A percentile compares a stretch with the other conserved stretches of the same genome.
These are phyloP conservation scores for Cardamine chenopodiifolia DNA, from an alignment of 345 rosid species.

Conservation along the genomic window DNA sequence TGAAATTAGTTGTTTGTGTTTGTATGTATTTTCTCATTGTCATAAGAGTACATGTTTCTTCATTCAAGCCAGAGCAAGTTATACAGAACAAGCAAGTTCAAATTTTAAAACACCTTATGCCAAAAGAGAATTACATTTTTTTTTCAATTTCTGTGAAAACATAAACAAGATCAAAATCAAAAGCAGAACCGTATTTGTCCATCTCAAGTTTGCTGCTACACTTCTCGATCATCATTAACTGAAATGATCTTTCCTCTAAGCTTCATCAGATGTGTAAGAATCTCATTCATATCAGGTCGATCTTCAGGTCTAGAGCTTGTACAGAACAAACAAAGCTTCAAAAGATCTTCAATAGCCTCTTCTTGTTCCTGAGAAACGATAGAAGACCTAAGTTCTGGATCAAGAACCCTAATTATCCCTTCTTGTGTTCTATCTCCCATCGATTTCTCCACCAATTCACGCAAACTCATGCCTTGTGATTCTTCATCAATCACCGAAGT, in stretches of 20 bases:
- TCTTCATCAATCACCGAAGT: slow-evolving; percentile 58
- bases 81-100: too few species aligned
- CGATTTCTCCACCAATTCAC: slow-evolving; percentile 58
- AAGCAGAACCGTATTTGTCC: background rate
- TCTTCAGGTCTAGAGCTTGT: slow-evolving; percentile 66
- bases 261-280: slow-evolving; percentile 55
- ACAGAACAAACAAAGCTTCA: slow-evolving; percentile 64
- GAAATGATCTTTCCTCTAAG: slow-evolving; percentile 36
- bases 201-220: background rate
- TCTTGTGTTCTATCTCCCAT: slow-evolving; percentile 43
- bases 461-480: slow-evolving; percentile 54
- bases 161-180: background rate
- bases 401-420: slow-evolving; percentile 38
- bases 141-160: background rate
- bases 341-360: slow-evolving; percentile 27
- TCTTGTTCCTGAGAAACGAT: slow-evolving; percentile 1
- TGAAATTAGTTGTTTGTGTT: background rate
- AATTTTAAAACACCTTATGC: too few species aligned
- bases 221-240: background rate
- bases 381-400: background rate
- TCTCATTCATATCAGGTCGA: slow-evolving; percentile 64
- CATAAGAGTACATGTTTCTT: background rate
- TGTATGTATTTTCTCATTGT: background rate
- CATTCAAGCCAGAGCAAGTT: background rate
- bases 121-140: too few species aligned